Percentiles rank a stretch among this genome's conserved stretches.
phyloP scores from a whole-genome alignment of 163 green algal genomes.

The Chlamydomonas reinhardtii region DNA sequence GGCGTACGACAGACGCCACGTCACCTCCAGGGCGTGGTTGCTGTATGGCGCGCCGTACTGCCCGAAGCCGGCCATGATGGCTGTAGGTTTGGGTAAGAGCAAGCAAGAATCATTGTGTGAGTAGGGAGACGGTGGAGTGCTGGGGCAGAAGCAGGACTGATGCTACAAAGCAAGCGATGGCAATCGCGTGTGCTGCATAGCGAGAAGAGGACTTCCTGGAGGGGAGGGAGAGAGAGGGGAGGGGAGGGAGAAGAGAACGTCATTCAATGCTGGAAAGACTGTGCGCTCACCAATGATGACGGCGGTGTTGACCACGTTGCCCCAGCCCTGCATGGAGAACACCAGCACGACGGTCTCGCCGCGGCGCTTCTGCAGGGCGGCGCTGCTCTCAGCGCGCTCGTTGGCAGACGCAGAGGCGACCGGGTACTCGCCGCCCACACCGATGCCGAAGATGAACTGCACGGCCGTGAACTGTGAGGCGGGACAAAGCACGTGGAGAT shows the following conservation, averaged over 20 bases:
- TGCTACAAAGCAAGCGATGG: too few species aligned
- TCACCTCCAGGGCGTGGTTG: conserved; percentile 27
- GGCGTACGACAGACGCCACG: conserved; percentile 48
- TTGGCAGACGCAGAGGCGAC: conserved; percentile 77
- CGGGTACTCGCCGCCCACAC: conserved; percentile 84
- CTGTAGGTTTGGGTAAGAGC: neutral
- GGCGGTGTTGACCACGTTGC: conserved; percentile 75
- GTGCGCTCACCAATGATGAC: conserved; percentile 37
- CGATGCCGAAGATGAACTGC: conserved; percentile 76
- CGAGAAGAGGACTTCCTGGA: too few species aligned
- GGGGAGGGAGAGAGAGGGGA: too few species aligned
- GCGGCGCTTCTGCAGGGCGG: conserved; percentile 64
- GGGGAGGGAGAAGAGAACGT: too few species aligned
- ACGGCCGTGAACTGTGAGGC: conserved; percentile 14
- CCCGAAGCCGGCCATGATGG: conserved; percentile 29
- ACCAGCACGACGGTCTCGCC: conserved; percentile 76
- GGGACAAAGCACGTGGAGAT: too few species aligned
- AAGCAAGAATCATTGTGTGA: too few species aligned
- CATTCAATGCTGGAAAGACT: too few species aligned
- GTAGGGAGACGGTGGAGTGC: too few species aligned
- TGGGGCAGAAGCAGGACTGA: too few species aligned
- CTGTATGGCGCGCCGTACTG: conserved; percentile 17
- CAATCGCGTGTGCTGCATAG: too few species aligned
- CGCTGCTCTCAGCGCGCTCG: conserved; percentile 69
- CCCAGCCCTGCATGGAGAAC: conserved; percentile 75